Conservation (phyloP, 441 rosid species). For the Bocquillonia castaneifolia region DNA sequence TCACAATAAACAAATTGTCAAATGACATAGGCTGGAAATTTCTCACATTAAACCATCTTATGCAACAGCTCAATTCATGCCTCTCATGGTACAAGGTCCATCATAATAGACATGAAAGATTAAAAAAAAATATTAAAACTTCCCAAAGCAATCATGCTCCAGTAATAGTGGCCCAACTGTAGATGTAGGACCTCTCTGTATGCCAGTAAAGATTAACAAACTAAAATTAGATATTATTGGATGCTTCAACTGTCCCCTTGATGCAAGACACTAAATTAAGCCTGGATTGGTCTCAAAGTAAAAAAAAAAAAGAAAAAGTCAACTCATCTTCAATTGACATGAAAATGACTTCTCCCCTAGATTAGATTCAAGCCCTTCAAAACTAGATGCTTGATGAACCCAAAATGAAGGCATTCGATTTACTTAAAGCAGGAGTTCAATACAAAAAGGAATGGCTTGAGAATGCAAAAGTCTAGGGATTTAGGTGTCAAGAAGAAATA, state of each 20-base stretch:
- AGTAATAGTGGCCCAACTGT: neutral
- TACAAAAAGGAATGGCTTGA: no score
- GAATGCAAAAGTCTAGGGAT: no score
- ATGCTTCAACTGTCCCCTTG: neutral
- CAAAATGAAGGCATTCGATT: neutral
- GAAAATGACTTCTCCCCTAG: neutral
- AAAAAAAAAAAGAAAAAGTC: neutral
- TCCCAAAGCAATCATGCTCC: neutral
- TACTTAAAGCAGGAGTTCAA: no score
- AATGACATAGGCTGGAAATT: no score
- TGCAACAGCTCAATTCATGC: neutral
- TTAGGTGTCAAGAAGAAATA: neutral
- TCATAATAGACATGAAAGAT: neutral
- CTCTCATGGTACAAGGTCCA: neutral
- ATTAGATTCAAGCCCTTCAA: neutral
- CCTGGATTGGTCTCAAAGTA: neutral
- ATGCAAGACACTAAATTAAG: neutral
- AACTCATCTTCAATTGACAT: no score
- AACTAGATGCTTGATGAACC: neutral
- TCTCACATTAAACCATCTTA: no score
- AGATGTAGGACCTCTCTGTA: slow-evolving; percentile 17
- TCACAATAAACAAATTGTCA: no score
- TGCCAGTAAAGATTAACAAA: neutral
- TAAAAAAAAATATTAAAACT: neutral
- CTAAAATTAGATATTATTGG: neutral